Evolutionary conservation across 2,329 filamentous ascomycete species (phyloP).

Genomic region (Trichoderma polysporum): DNA sequence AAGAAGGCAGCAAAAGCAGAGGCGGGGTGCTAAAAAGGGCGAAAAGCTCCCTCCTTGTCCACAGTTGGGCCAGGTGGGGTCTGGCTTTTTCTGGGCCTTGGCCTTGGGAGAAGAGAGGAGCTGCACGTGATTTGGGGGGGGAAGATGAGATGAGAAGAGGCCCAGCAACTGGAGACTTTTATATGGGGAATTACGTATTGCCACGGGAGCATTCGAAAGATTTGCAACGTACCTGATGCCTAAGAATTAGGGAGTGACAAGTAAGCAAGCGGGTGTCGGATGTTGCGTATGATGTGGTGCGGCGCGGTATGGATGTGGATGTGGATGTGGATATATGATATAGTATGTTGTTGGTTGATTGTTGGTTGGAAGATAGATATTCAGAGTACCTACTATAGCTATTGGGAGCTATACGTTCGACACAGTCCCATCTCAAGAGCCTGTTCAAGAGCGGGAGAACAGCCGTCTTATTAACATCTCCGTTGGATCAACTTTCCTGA

Average conservation of each 20-base stretch:
- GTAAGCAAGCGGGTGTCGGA: not conserved
- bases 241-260: not conserved
- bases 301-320: not conserved
- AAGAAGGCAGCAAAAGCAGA: not conserved
- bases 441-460: not conserved
- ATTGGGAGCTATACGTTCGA: not conserved
- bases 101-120: not conserved
- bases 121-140: slow-evolving; percentile 10
- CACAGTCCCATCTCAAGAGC: no score
- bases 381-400: not conserved
- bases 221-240: slow-evolving; percentile 5
- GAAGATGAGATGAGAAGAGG: not conserved
- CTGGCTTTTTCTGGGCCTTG: not conserved
- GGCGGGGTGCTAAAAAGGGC: slow-evolving; percentile 19
- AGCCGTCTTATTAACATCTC: not conserved
- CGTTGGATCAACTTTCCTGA: no score
- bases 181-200: slow-evolving; percentile 21
- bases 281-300: not conserved
- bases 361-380: not conserved
- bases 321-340: no score
- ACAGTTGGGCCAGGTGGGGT: slow-evolving; percentile 7
- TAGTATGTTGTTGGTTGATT: not conserved
- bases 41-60: slow-evolving; percentile 13
- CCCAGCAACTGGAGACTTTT: not conserved
- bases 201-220: not conserved